Evolutionary conservation across 495 filamentous ascomycete genomes (phyloP).

Genomic region (Daldinia childiae): DNA sequence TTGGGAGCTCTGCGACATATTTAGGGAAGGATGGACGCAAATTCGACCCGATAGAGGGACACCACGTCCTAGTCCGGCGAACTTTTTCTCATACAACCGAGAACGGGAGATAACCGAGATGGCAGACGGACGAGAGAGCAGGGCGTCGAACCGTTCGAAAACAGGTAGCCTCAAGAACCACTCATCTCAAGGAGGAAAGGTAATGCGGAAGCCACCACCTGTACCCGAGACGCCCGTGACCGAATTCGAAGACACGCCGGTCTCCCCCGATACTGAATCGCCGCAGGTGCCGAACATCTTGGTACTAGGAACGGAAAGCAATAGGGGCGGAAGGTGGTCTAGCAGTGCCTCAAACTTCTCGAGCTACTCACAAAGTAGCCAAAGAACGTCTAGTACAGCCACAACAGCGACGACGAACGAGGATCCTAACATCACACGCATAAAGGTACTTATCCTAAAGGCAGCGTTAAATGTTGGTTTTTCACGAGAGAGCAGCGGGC

Average conservation of each 20-base stretch:
- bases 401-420: slow-evolving; percentile 72
- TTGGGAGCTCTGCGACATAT: slow-evolving; percentile 95
- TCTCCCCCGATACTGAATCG: slow-evolving; percentile 76
- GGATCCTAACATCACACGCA: slow-evolving; percentile 75
- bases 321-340: slow-evolving; percentile 70
- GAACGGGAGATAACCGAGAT: slow-evolving; percentile 32
- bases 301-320: slow-evolving; percentile 73
- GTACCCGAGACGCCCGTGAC: slow-evolving; percentile 89
- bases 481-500: slow-evolving; percentile 55
- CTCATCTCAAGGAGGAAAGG: slow-evolving; percentile 38
- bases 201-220: slow-evolving; percentile 44
- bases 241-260: slow-evolving; percentile 87
- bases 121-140: slow-evolving; percentile 45
- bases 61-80: slow-evolving; percentile 81
- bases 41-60: slow-evolving; percentile 86
- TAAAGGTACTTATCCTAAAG: slow-evolving; percentile 80
- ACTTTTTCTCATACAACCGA: slow-evolving; percentile 61
- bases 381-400: slow-evolving; percentile 76
- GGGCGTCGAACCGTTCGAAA: slow-evolving; percentile 57
- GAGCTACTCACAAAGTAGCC: slow-evolving; percentile 75
- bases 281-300: slow-evolving; percentile 82
- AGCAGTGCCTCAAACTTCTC: slow-evolving; percentile 78
- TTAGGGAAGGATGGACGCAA: slow-evolving; percentile 92
- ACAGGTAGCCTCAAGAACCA: slow-evolving; percentile 55
- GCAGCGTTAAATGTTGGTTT: slow-evolving; percentile 84